Evolutionary conservation across 2,329 filamentous ascomycete species (phyloP).

Genomic region (Atkinsonella texensis): DNA sequence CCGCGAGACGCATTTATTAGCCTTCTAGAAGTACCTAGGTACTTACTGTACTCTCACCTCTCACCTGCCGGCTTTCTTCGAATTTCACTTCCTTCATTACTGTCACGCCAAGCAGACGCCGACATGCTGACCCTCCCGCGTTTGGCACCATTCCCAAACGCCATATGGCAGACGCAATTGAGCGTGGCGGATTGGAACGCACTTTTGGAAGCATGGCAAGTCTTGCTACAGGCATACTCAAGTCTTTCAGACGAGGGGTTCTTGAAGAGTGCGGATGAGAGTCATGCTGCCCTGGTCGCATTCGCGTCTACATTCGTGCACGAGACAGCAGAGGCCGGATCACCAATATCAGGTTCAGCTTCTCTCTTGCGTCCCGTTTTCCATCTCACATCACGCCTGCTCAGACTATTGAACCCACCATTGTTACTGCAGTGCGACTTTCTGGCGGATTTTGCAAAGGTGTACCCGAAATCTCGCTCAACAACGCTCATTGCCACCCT

Average conservation of each 20-base stretch:
- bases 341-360: conserved; percentile 13
- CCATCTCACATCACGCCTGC: conserved; percentile 46
- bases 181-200: conserved; percentile 61
- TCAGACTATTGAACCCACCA: conserved; percentile 29
- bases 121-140: conserved; percentile 33
- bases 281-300: conserved; percentile 42
- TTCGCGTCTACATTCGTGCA: conserved; percentile 42
- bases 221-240: conserved; percentile 54
- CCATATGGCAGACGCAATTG: conserved; percentile 53
- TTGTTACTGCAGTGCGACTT: conserved; percentile 53
- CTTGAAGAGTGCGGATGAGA: conserved; percentile 26
- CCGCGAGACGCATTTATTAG: too few species aligned
- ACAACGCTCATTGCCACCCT: conserved; percentile 36
- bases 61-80: too few species aligned
- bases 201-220: conserved; percentile 65
- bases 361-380: conserved; percentile 52
- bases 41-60: too few species aligned
- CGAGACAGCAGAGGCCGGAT: conserved; percentile 32
- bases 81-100: not conserved
- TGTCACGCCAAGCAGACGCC: conserved; percentile 17
- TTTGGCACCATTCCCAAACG: conserved; percentile 66
- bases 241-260: conserved; percentile 47
- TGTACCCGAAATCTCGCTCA: conserved; percentile 52
- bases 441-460: conserved; percentile 53
- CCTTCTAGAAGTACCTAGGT: too few species aligned